Evolutionary conservation across 2,329 filamentous ascomycete species (phyloP), one percentile per base, ranked within the genome.

Genomic region (Trichophyton benhamiae): DNA sequence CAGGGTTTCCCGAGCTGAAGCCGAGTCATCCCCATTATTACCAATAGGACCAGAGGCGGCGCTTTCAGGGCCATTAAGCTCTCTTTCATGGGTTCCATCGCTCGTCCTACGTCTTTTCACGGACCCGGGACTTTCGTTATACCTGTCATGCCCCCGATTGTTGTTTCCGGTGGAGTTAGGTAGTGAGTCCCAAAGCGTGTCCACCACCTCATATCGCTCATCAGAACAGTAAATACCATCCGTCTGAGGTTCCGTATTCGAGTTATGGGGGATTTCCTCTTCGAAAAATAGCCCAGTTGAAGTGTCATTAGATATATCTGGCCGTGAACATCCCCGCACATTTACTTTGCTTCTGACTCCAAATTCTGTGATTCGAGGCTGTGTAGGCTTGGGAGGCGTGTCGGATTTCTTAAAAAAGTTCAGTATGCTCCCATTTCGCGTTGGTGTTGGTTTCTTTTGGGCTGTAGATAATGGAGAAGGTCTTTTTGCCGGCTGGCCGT

Each of bases 401-500:
- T 83, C 80, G 0, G 82, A 78, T 69, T 89, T 90, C 68, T 87
- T 85, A 70, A 91, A 91, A 72, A 89, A 91, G 65, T 75, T 89
- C 13, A 89, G 74, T 36, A 90, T 89, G 65, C 85, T 89, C 5
- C 79, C 78, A 67, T 88, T 89, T 27, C 60, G 52, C 58, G 60
- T 64, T 5, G 41, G 13, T 8, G 58, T 22, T 8, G 60, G 27
- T 9, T 60, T 62, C 25, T 38, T 53, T 41, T 17, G 13, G 11
- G 17, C 3, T 22, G 36, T 57, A 17, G 49, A 36, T 25, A 36
- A 36, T 15, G 49, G 46, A n/a, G 60, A 62, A 27, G 36, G 42
- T 5, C 20, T 13, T 52, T 49, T 60, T 20, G 30, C 48, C 2
- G 49, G 8, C 13, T 55, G 49, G 11, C 42, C 59, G 17, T 46